Base-by-base conservation (phyloP, 2,329 filamentous ascomycete species). In the Pseudocercospora vitis region DNA sequence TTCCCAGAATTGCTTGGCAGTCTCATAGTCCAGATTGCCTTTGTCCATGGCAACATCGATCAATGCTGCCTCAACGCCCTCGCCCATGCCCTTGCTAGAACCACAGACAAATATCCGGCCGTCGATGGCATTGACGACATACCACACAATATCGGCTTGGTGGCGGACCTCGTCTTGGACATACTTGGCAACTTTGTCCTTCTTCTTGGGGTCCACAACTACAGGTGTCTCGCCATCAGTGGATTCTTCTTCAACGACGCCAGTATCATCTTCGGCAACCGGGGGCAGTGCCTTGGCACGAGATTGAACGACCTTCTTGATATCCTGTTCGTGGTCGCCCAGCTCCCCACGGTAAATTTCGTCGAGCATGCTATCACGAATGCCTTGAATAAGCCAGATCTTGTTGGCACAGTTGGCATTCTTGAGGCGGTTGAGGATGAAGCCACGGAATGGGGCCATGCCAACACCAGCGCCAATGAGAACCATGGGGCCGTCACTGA, bases 101-200 rank as follows among this genome's bases (percentile, higher is more conserved):
- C 94, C 94, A 71, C 94, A 99, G 54, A 99, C 94, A 70, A 99
- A 99, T 48, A 97, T 85, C 48, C 94, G 85, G 1, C 94, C 94
- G 66, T 99, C 94, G n/a, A 97, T 79, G 2, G 91, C 85, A 71
- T 97, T 97, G 78, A 95, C 88, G 60, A 97, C 91, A 71, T 90
- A 95, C 94, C 94, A 99, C 12, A 97, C 92, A n/a, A 97, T 81
- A 68, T 97, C 94, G 1, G 91, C 89, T 71, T 97, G 94, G 60
- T 89, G 81, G 8, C 83, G 79, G 7, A 99, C 92, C 72, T 97
- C 94, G 66, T 99, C 94, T 70, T 99, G 94, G 1, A 99, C 94
- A 68, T 99, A 99, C 61, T 87, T 86, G 59, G 89, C 89, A 63
- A 91, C 87, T 40, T 88, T 72, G 49, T 68, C 63, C 46, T 64